A percentile compares a stretch with the other conserved stretches of the same genome.
Conservation (phyloP, 306 rosid genomes). For the Castanea mollissima region DNA sequence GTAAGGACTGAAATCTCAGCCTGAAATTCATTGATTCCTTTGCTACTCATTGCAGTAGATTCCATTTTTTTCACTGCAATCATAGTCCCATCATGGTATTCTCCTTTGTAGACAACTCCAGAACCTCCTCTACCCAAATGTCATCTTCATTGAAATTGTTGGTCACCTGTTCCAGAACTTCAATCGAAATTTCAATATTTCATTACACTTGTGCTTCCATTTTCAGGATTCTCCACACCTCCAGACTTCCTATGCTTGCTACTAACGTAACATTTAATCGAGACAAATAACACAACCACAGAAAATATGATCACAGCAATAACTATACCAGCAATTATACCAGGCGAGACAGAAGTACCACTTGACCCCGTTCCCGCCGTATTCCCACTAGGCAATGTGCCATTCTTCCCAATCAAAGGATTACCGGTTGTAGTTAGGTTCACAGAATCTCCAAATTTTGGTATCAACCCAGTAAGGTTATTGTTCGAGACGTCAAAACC, state of each 20-base stretch:
- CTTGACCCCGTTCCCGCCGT: constrained; percentile 20
- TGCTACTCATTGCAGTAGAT: constrained; percentile 51
- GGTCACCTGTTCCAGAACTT: constrained; percentile 63
- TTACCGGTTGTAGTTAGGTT: constrained; percentile 47
- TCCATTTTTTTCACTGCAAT: constrained; percentile 89
- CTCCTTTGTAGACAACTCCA: constrained; percentile 88
- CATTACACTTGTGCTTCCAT: constrained; percentile 51
- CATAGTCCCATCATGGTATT: constrained; percentile 67
- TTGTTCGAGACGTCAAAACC: constrained; percentile 59
- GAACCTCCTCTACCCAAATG: constrained; percentile 86
- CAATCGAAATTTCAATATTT: constrained; percentile 63
- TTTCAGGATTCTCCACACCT: constrained; percentile 51
- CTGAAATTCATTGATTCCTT: constrained; percentile 53
- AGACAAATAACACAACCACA: constrained; percentile 51
- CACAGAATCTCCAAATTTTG: constrained; percentile 43
- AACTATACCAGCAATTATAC: constrained; percentile 60
- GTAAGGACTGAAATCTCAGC: constrained; percentile 83
- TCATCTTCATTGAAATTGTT: constrained; percentile 69
- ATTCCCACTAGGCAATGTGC: constrained; percentile 21
- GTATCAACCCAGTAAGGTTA: constrained; percentile 53
- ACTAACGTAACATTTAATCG: constrained; percentile 49
- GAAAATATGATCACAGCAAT: constrained; percentile 47
- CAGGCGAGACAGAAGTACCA: constrained; percentile 26
- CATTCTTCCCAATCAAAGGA: constrained; percentile 41
- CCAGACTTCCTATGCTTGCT: constrained; percentile 46